phyloP scores from a whole-genome alignment of 768 basidiomycete genomes.

The Holtermannia corniformis region DNA sequence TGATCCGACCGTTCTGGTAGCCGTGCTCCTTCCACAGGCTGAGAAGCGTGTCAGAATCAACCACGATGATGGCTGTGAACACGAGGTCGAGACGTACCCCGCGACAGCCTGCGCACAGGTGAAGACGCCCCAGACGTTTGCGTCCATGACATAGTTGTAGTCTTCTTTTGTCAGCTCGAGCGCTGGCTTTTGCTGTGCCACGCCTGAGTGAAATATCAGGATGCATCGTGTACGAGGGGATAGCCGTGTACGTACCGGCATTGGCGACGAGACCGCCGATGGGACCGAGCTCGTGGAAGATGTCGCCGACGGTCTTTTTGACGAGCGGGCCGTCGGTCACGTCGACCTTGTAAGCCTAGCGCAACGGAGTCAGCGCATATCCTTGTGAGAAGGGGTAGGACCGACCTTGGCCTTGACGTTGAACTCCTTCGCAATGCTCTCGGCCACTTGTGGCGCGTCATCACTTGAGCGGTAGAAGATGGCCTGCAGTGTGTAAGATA shows the following conservation, averaged over 20 bases:
- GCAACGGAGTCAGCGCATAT: not conserved
- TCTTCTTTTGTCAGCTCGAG: constrained; percentile 34
- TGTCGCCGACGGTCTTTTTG: constrained; percentile 18
- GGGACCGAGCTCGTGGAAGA: constrained; percentile 33
- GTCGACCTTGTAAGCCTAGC: constrained; percentile 32
- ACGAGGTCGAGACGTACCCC: constrained; percentile 3
- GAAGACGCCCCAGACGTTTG: constrained; percentile 37
- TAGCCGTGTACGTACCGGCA: constrained; percentile 22
- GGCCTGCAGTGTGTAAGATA: constrained; percentile 1
- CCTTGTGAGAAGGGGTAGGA: not conserved
- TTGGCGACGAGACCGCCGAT: constrained; percentile 36
- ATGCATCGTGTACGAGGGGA: not conserved
- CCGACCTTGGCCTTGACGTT: constrained; percentile 26
- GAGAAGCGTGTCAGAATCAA: not conserved
- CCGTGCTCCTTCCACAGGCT: constrained; percentile 34
- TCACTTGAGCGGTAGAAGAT: constrained; percentile 28
- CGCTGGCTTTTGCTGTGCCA: constrained; percentile 26
- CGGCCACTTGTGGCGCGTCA: constrained; percentile 29
- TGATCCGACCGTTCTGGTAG: constrained; percentile 34
- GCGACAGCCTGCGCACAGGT: constrained; percentile 29
- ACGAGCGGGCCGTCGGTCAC: constrained; percentile 27
- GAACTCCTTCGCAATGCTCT: constrained; percentile 31
- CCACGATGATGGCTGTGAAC: not conserved
- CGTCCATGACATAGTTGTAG: constrained; percentile 20
- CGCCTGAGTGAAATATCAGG: not conserved